A percentile compares a stretch with the other conserved stretches of the same genome.
These are phyloP conservation scores for Coemansia sp. DNA, from an alignment of 371 early-diverging fungal genomes.

Conservation along the genomic window DNA sequence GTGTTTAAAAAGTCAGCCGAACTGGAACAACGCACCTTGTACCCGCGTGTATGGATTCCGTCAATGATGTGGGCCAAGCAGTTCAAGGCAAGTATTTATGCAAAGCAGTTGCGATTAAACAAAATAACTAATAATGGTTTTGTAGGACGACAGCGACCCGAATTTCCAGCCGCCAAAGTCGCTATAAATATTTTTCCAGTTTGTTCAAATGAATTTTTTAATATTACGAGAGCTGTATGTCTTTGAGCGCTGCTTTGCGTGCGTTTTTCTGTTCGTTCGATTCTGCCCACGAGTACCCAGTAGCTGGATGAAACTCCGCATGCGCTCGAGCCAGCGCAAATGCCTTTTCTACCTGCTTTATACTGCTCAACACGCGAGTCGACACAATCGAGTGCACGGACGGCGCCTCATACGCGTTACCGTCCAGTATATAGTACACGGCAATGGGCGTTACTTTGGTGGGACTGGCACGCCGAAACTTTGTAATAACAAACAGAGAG, in stretches of 20 bases:
- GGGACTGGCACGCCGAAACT: conserved; percentile 68
- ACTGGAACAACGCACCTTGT: conserved; percentile 58
- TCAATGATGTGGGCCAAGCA: conserved; percentile 56
- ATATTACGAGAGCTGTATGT: conserved; percentile 4
- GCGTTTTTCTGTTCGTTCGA: conserved; percentile 25
- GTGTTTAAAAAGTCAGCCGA: conserved; percentile 80
- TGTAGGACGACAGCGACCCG: conserved; percentile 49
- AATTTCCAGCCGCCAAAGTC: conserved; percentile 54
- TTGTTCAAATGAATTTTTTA: neutral
- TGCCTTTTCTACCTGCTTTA: conserved; percentile 68
- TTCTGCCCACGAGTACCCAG: conserved; percentile 75
- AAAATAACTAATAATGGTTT: too few relatives aligned
- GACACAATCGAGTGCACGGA: conserved; percentile 78
- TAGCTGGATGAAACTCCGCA: conserved; percentile 72
- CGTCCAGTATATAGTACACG: conserved; percentile 85
- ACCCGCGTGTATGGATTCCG: conserved; percentile 55
- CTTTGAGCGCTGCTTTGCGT: conserved; percentile 37
- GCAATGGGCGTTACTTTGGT: conserved; percentile 65
- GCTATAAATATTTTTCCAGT: conserved; percentile 10
- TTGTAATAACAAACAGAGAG: conserved; percentile 78
- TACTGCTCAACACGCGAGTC: conserved; percentile 72
- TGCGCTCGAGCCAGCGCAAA: conserved; percentile 66
- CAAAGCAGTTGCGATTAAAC: too few relatives aligned
- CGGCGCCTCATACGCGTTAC: conserved; percentile 92
- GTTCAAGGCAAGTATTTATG: conserved; percentile 44